Conservation (phyloP, 164 flowering plant genomes). For the Sedum album region DNA sequence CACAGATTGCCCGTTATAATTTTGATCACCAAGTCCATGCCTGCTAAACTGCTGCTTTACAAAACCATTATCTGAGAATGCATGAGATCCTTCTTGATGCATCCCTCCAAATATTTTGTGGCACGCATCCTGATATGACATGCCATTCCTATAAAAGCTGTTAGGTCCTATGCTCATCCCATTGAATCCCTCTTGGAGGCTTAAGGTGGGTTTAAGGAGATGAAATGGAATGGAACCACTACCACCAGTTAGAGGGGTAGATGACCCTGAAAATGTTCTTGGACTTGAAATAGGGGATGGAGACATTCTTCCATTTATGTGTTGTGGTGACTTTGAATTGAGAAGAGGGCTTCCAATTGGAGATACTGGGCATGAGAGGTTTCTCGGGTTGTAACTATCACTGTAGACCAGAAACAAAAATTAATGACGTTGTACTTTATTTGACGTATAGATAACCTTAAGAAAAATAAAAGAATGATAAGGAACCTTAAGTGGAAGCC, state of each 20-base stretch:
- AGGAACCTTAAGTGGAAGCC: constrained; percentile 28
- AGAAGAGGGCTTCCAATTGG: constrained; percentile 81
- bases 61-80: constrained; percentile 40
- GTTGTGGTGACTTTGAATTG: constrained; percentile 63
- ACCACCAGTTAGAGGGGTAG: constrained; percentile 80
- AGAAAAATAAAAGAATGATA: constrained; percentile 18
- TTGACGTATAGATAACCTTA: neutral
- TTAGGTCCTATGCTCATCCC: constrained; percentile 39
- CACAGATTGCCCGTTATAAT: constrained; percentile 51
- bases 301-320: constrained; percentile 62
- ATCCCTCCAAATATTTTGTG: constrained; percentile 52
- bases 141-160: constrained; percentile 26
- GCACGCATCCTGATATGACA: constrained; percentile 44
- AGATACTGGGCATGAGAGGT: constrained; percentile 83
- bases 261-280: constrained; percentile 61
- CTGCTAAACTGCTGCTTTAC: constrained; percentile 46
- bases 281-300: constrained; percentile 88
- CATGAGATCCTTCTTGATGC: constrained; percentile 44
- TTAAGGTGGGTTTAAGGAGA: constrained; percentile 39
- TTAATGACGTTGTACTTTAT: constrained; percentile 1
- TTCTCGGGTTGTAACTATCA: constrained; percentile 44
- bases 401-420: constrained; percentile 29
- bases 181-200: constrained; percentile 50
- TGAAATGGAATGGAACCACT: constrained; percentile 65
- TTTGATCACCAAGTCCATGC: constrained; percentile 23